These are phyloP conservation scores for Saccharomycopsis sp. DNA, from an alignment of 805 yeast species.

Conservation along the genomic window DNA sequence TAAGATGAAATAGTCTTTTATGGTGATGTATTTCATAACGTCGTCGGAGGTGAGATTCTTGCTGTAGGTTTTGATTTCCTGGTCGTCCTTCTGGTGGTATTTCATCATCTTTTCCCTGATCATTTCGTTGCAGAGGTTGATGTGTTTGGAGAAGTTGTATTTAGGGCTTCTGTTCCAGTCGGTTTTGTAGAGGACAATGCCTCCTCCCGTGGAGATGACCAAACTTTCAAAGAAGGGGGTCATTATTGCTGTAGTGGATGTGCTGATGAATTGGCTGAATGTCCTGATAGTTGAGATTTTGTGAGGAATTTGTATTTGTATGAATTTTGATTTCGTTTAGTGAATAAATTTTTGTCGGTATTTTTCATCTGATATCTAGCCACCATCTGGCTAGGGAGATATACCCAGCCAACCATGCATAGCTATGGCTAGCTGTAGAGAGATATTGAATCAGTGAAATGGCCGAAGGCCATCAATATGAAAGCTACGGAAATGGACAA, in stretches of 20 bases:
- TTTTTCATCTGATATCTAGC: too few relatives aligned
- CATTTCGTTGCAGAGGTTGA: conserved; percentile 13
- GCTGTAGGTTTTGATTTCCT: conserved; percentile 10
- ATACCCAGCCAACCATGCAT: too few relatives aligned
- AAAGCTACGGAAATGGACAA: too few relatives aligned
- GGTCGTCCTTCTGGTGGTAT: conserved; percentile 1
- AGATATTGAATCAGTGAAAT: too few relatives aligned
- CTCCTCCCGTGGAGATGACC: conserved; percentile 17
- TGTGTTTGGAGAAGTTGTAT: neutral
- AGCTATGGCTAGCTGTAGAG: too few relatives aligned
- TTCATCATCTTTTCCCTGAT: conserved; percentile 12
- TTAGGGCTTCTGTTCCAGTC: neutral
- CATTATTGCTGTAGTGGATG: neutral
- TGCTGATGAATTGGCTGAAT: too few relatives aligned
- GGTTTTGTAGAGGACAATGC: conserved; percentile 17
- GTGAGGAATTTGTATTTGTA: neutral
- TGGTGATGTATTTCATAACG: conserved; percentile 14
- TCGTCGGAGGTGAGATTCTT: conserved; percentile 5
- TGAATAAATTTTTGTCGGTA: neutral
- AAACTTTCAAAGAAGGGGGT: conserved; percentile 3
- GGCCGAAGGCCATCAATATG: too few relatives aligned
- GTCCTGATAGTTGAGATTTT: too few relatives aligned
- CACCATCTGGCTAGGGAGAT: too few relatives aligned
- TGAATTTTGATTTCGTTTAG: neutral
- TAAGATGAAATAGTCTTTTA: conserved; percentile 8